Evolutionary conservation across 805 yeast species (phyloP), one percentile per base, ranked within the genome.

Genomic region (Saturnispora gosingensis): DNA sequence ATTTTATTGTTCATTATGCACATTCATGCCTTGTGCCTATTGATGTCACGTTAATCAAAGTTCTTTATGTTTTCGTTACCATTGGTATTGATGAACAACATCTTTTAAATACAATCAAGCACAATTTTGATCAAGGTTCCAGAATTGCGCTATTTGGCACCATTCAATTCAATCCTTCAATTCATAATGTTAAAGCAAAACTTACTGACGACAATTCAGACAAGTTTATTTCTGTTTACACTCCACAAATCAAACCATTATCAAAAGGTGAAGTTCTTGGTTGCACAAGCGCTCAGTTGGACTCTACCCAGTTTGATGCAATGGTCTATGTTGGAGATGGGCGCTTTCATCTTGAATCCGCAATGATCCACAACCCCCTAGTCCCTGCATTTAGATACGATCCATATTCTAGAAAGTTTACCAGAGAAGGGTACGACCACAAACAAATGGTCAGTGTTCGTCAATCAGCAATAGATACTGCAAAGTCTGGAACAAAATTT

Each of bases 201-300:
- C 68, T 88, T 22, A 80, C 77, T 36, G 67, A 67, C 48, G 66
- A 67, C 8, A 56, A 58, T 9, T 59, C 49, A 3, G 64, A 69
- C 3, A 73, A 75, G 49, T 69, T 80, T 27, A 68, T 90, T 8
- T 79, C 77, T 60, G 74, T 86, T 2, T 74, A 81, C 4, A 85
- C 98, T 1, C 98, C 99, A 0, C 99, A 93, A 64, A 85, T 88
- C 10, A 80, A 78, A 73, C 99, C 99, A 0, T 68, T 93, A 5
- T 89, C 97, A 1, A 88, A 87, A 61, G 99, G 98, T 51, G 99
- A 93, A 65, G 96, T 93, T 0, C 72, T 93, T 15, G 99, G 99
- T 0, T 93, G 99, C 66, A 93, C 99, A 0, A 88, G 97, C 1
- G 91, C 96, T 25, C 72, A 86, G 54, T 68, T 93, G 42, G 83